These are phyloP conservation scores for Botrytis paeoniae DNA, from an alignment of 2,329 filamentous ascomycete genomes.

Conservation along the genomic window DNA sequence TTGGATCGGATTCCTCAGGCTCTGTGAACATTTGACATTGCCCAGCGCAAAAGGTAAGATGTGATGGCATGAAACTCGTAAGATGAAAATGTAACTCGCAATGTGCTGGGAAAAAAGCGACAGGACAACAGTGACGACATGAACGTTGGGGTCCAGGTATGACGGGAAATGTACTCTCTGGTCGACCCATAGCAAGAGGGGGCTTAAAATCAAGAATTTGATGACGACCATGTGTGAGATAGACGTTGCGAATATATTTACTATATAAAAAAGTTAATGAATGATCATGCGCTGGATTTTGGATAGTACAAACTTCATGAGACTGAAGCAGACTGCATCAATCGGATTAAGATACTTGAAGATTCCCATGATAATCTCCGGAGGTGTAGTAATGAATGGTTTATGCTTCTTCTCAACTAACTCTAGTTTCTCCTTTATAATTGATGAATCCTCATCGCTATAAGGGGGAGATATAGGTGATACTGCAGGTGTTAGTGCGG, in stretches of 20 bases:
- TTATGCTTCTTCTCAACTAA: not conserved
- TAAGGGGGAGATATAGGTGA: not conserved
- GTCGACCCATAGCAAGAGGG: slow-evolving; percentile 25
- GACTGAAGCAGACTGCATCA: slow-evolving; percentile 26
- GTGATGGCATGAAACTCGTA: slow-evolving; percentile 23
- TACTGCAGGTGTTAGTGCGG: not conserved
- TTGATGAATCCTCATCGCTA: not conserved
- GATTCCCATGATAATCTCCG: slow-evolving; percentile 28
- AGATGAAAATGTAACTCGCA: slow-evolving; percentile 35
- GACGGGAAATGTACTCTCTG: slow-evolving; percentile 18
- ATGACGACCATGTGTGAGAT: slow-evolving; percentile 11
- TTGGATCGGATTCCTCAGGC: not conserved
- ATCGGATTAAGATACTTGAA: slow-evolving; percentile 27
- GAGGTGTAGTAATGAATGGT: slow-evolving; percentile 21
- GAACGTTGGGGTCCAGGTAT: slow-evolving; percentile 16
- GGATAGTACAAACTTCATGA: slow-evolving; percentile 25
- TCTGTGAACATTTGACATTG: slow-evolving; percentile 26
- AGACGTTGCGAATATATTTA: slow-evolving; percentile 26
- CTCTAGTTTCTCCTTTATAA: not conserved
- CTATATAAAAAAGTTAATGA: slow-evolving; percentile 14
- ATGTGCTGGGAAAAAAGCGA: slow-evolving; percentile 31
- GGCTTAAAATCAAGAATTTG: not conserved
- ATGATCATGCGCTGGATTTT: not conserved
- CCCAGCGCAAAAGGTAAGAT: slow-evolving; percentile 25
- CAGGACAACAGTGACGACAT: slow-evolving; percentile 31